Conservation (phyloP, 2,329 filamentous ascomycete species). For the Epichloe brachyelytri region DNA sequence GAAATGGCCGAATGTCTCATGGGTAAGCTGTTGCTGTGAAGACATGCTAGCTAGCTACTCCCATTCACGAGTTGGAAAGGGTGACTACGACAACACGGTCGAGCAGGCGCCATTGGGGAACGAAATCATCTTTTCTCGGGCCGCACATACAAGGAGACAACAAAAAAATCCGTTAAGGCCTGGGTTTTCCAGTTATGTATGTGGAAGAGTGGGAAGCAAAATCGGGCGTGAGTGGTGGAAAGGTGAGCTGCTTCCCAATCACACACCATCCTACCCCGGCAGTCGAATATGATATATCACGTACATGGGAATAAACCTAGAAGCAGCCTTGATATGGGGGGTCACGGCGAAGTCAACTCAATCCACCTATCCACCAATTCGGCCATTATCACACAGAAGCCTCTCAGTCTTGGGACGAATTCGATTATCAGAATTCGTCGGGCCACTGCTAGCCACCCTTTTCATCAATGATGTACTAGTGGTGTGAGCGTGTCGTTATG, state of each 20-base stretch:
- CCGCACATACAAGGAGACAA: background rate
- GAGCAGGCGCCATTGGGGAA: background rate
- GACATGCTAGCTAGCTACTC: too few relatives aligned
- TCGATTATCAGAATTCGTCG: background rate
- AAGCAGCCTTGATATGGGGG: background rate
- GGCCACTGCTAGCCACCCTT: background rate
- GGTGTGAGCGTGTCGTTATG: too few relatives aligned
- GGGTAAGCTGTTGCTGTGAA: too few relatives aligned
- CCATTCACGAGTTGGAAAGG: background rate
- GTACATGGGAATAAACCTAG: background rate
- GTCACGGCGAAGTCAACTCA: background rate
- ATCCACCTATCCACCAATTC: background rate
- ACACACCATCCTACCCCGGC: slow-evolving; percentile 3
- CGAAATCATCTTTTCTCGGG: background rate
- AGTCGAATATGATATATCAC: slow-evolving; percentile 3
- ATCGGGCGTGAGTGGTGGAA: background rate
- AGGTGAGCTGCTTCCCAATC: background rate
- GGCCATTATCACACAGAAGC: background rate
- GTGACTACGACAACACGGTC: background rate
- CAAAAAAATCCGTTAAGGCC: background rate
- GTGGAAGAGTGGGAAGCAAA: background rate
- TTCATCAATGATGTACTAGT: too few relatives aligned
- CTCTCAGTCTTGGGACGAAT: background rate
- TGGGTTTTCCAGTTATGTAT: background rate
- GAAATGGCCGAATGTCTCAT: background rate